These are phyloP conservation scores for Mortierella claussenii DNA, from an alignment of 192 early-diverging fungal genomes.

Conservation along the genomic window DNA sequence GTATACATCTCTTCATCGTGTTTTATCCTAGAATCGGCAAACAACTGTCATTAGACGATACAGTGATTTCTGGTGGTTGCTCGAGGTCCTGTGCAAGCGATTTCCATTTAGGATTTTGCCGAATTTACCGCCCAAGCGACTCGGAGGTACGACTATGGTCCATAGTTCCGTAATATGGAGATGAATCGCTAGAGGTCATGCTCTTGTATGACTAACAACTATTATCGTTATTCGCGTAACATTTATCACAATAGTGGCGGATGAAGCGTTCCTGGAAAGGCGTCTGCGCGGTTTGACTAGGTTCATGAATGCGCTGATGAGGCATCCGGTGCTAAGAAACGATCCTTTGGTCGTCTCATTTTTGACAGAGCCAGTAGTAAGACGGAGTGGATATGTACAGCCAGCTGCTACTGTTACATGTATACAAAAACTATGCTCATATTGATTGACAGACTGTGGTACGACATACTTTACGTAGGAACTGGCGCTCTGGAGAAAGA, in stretches of 20 bases:
- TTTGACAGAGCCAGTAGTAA: constrained; percentile 71
- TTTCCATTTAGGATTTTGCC: constrained; percentile 88
- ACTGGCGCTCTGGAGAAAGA: constrained; percentile 64
- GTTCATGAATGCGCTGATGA: constrained; percentile 77
- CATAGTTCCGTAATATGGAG: too few species aligned
- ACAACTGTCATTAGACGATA: constrained; percentile 81
- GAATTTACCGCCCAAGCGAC: constrained; percentile 88
- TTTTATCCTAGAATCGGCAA: constrained; percentile 38
- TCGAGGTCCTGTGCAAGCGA: constrained; percentile 75
- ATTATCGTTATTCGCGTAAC: neutral
- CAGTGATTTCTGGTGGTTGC: constrained; percentile 92
- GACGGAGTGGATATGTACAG: neutral
- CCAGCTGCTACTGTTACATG: too few species aligned
- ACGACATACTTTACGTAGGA: too few species aligned
- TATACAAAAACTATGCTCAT: too few species aligned
- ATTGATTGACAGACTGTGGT: too few species aligned
- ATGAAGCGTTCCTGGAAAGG: constrained; percentile 77
- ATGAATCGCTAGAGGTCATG: too few species aligned
- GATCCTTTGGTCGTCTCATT: constrained; percentile 72
- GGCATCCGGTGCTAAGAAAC: constrained; percentile 74
- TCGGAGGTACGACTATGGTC: constrained; percentile 68
- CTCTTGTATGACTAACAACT: too few species aligned
- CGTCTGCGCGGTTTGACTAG: constrained; percentile 73
- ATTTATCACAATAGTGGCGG: constrained; percentile 55
- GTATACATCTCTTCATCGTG: neutral